Base-by-base conservation (phyloP, 1,139 yeast genomes). In the Torulaspora pretoriensis region DNA sequence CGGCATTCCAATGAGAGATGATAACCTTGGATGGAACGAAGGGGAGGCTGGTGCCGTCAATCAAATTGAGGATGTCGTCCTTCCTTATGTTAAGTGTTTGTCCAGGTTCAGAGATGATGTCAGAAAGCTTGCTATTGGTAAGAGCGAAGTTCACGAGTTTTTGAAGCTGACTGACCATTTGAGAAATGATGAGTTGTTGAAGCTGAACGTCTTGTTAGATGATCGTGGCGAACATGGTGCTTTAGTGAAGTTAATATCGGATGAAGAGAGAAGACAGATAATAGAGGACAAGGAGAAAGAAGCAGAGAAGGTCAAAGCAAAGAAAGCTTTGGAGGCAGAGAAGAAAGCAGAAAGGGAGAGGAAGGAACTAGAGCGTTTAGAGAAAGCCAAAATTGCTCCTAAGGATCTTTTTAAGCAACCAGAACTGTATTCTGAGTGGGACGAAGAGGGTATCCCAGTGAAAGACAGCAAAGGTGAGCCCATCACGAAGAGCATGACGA, bases 91-190 rank as follows among this genome's bases (percentile, higher is more conserved):
- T 22, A 83, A 85, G 63, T 80, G 80, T 1, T 70, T 90, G 46
- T 79, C 96, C 1, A 70, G 70, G 34, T 89, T 90, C 74, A 78
- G 98, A 59, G 97, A 92, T 60, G 68, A 73, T 17, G 83, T 92
- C 29, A 82, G 98, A 53, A 69, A 69, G 25, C 68, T 80, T 55
- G 94, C 96, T 4, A 88, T 87, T 54, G 57, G 71, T 10, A 80
- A 81, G 60, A 80, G 76, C 0, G 80, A 78, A 27, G 68, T 71
- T 46, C 43, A 67, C 40, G 80, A 75, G 42, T 74, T 88, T 47
- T 72, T 92, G 47, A 68, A 70, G 13, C 71, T 79, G 4, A 74
- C 83, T 43, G 92, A 83, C 60, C 63, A 62, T 10, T 60, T 83
- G 7, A 74, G 92, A 52, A 80, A 80, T 53, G 64, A 66, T 12